phyloP scores from a whole-genome alignment of 2,329 filamentous ascomycete species.

The Septoria petroselini region DNA sequence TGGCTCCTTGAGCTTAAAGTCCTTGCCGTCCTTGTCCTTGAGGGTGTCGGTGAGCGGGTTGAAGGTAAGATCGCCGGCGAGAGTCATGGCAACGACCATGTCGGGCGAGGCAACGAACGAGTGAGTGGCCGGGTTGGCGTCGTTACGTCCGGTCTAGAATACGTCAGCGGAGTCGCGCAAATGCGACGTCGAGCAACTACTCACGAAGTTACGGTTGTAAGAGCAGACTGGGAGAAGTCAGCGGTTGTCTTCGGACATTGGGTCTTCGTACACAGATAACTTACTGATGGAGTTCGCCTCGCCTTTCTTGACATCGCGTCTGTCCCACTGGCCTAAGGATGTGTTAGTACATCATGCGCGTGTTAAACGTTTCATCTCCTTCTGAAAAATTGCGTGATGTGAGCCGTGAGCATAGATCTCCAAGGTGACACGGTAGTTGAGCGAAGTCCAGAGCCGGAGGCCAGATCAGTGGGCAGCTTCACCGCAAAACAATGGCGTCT shows the following conservation, averaged over 20 bases:
- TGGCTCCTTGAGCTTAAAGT: slow-evolving; percentile 82
- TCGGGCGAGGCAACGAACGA: slow-evolving; percentile 91
- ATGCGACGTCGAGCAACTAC: no score
- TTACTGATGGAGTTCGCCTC: slow-evolving; percentile 80
- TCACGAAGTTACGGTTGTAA: slow-evolving; percentile 95
- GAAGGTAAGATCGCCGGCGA: slow-evolving; percentile 83
- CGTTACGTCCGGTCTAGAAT: slow-evolving; percentile 75
- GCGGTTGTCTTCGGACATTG: not conserved
- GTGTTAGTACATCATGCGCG: not conserved
- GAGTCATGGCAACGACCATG: slow-evolving; percentile 78
- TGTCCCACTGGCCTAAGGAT: slow-evolving; percentile 70
- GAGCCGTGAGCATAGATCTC: no score
- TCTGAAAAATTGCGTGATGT: no score
- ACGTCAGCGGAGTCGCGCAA: no score
- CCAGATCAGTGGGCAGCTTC: no score
- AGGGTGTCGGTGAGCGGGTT: slow-evolving; percentile 87
- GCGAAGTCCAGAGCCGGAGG: no score
- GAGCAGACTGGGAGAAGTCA: slow-evolving; percentile 63
- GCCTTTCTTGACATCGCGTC: slow-evolving; percentile 91
- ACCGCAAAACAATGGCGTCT: no score
- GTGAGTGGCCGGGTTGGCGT: slow-evolving; percentile 91
- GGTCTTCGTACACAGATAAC: not conserved
- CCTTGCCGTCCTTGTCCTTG: slow-evolving; percentile 93
- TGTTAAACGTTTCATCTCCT: no score
- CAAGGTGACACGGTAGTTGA: no score